phyloP scores from a whole-genome alignment of 352 stramenopile species.

The Phytophthora hybrid region DNA sequence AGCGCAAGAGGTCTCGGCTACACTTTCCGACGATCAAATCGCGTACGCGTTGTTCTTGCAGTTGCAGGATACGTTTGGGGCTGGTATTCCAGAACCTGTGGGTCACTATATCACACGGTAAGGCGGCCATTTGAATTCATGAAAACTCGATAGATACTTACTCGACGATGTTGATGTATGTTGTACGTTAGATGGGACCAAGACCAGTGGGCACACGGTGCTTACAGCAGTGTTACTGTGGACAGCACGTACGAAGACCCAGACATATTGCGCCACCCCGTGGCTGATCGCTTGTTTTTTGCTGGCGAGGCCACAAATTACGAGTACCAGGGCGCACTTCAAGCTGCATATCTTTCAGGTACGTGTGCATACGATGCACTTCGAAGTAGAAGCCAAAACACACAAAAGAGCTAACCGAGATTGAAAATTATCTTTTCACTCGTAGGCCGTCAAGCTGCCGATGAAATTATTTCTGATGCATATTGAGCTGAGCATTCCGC shows the following conservation, averaged over 20 bases:
- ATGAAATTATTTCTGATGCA: constrained; percentile 24
- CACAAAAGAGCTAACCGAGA: neutral
- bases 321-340: constrained; percentile 73
- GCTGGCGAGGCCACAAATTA: constrained; percentile 76
- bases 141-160: neutral
- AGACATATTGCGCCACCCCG: constrained; percentile 50
- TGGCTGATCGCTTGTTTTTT: constrained; percentile 62
- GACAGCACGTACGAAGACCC: constrained; percentile 67
- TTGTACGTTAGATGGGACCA: constrained; percentile 53
- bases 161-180: neutral
- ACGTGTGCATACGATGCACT: constrained; percentile 1
- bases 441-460: constrained; percentile 24
- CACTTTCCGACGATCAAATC: constrained; percentile 51
- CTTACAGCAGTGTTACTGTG: constrained; percentile 71
- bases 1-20: constrained; percentile 37
- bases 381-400: neutral
- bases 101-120: constrained; percentile 59
- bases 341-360: constrained; percentile 72
- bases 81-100: constrained; percentile 42
- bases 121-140: neutral
- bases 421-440: neutral
- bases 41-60: constrained; percentile 46
- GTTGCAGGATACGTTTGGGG: constrained; percentile 52
- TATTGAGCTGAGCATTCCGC: neutral
- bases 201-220: constrained; percentile 58